These are phyloP conservation scores for Brassica rapa DNA, from an alignment of 345 rosid species.

Conservation along the genomic window DNA sequence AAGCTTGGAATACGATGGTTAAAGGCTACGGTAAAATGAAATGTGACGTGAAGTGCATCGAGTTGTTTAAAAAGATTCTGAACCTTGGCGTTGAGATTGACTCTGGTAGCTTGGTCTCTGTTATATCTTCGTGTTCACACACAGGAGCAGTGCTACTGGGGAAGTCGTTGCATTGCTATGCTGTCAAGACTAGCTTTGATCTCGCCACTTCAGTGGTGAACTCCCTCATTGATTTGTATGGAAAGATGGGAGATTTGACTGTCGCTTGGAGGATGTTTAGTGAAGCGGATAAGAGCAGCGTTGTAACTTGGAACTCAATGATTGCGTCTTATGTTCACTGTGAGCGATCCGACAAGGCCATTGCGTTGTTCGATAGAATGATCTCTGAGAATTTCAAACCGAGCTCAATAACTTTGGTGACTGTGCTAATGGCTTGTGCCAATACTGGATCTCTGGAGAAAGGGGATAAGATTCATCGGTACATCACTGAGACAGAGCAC, in stretches of 20 bases:
- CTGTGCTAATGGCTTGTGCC: conserved; percentile 65
- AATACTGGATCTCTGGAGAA: conserved; percentile 53
- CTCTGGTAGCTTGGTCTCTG: conserved; percentile 51
- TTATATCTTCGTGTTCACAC: conserved; percentile 56
- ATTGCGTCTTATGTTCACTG: conserved; percentile 48
- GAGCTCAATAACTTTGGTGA: conserved; percentile 53
- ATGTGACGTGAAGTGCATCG: conserved; percentile 45
- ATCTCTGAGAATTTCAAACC: conserved; percentile 49
- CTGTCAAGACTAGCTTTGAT: conserved; percentile 42
- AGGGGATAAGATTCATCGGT: conserved; percentile 55
- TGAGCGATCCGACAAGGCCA: conserved; percentile 48
- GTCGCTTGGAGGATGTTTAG: conserved; percentile 51
- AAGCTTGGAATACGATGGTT: conserved; percentile 61
- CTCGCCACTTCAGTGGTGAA: conserved; percentile 47
- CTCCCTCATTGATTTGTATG: conserved; percentile 64
- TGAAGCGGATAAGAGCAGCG: conserved; percentile 41
- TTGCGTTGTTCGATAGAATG: conserved; percentile 61
- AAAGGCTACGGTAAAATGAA: conserved; percentile 53
- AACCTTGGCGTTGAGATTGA: conserved; percentile 45
- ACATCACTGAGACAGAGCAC: conserved; percentile 49
- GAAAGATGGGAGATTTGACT: conserved; percentile 51
- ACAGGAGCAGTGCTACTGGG: conserved; percentile 46
- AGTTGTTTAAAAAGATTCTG: conserved; percentile 55
- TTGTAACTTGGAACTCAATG: conserved; percentile 63
- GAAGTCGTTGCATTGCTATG: conserved; percentile 59